These are phyloP conservation scores for Calonectria leucothoes DNA, from an alignment of 2,329 filamentous ascomycete species.

Conservation along the genomic window DNA sequence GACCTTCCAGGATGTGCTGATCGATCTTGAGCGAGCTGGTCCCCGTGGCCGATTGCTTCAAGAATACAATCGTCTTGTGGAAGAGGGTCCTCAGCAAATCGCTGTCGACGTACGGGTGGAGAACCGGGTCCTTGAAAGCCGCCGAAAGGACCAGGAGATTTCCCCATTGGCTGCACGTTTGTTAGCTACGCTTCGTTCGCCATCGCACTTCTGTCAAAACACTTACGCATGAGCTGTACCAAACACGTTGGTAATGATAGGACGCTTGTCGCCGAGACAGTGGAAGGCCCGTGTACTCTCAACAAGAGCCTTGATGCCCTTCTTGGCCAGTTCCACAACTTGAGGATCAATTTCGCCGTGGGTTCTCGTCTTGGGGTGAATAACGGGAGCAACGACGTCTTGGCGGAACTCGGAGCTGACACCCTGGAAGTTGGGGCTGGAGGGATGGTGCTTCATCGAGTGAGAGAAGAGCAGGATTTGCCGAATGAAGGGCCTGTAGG, in stretches of 20 bases:
- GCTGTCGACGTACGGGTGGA: conserved; percentile 68
- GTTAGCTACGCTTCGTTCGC: conserved; percentile 22
- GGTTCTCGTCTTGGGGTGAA: conserved; percentile 51
- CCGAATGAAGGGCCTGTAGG: conserved; percentile 80
- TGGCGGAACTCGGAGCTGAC: conserved; percentile 49
- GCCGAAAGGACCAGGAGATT: conserved; percentile 93
- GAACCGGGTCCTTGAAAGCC: conserved; percentile 74
- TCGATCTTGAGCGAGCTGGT: conserved; percentile 82
- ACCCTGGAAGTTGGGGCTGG: conserved; percentile 47
- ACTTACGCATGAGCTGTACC: conserved; percentile 96
- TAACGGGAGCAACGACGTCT: conserved; percentile 50
- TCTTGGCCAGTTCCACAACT: conserved; percentile 66
- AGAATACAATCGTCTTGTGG: conserved; percentile 79
- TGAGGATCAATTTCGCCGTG: conserved; percentile 55
- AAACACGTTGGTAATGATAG: conserved; percentile 95
- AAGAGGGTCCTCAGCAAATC: conserved; percentile 71
- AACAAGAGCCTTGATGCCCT: conserved; percentile 80
- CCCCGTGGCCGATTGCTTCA: conserved; percentile 75
- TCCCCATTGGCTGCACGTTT: conserved; percentile 83
- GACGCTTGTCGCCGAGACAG: conserved; percentile 69
- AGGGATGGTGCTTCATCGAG: conserved; percentile 49
- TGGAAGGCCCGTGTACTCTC: conserved; percentile 88
- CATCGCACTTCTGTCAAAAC: neutral
- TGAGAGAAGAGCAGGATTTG: conserved; percentile 64
- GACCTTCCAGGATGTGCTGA: conserved; percentile 75